phyloP scores from a whole-genome alignment of 192 early-diverging fungal genomes.

The Coemansia sp. region DNA sequence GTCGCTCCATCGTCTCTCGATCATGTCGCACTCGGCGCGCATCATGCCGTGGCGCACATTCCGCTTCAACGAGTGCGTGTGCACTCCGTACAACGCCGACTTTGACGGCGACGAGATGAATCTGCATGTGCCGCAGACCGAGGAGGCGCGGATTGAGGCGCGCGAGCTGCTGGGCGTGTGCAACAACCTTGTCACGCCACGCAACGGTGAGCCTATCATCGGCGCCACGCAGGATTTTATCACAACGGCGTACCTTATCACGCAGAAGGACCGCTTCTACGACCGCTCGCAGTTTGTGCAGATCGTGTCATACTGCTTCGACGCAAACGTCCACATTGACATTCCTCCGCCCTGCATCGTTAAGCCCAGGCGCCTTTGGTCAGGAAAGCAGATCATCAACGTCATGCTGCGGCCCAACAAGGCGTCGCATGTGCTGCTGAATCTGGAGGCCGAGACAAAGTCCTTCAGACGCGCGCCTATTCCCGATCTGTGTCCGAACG shows the following conservation, averaged over 20 bases:
- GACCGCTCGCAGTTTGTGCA: conserved; percentile 90
- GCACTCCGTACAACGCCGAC: conserved; percentile 99
- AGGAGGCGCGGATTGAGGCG: conserved; percentile 96
- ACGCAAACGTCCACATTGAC: conserved; percentile 80
- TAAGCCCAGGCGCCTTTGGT: conserved; percentile 92
- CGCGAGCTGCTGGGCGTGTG: conserved; percentile 95
- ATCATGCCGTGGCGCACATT: conserved; percentile 97
- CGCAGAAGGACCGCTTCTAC: conserved; percentile 93
- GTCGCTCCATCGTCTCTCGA: conserved; percentile 92
- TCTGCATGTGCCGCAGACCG: conserved; percentile 98
- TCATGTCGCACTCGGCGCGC: conserved; percentile 93
- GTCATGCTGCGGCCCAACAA: conserved; percentile 86
- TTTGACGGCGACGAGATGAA: conserved; percentile 99
- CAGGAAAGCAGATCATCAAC: conserved; percentile 94
- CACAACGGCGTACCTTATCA: conserved; percentile 90
- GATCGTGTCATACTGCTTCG: conserved; percentile 89
- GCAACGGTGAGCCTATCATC: conserved; percentile 97
- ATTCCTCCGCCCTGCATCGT: conserved; percentile 90
- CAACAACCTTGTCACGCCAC: conserved; percentile 96
- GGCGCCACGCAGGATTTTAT: conserved; percentile 99
- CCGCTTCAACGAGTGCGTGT: conserved; percentile 99
- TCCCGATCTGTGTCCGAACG: conserved; percentile 81
- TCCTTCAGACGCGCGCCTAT: conserved; percentile 62
- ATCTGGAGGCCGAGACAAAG: conserved; percentile 87
- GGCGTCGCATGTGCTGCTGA: conserved; percentile 66